Evolutionary conservation across 2,329 filamentous ascomycete species (phyloP).

Genomic region (Sporothrix dimorphospora): DNA sequence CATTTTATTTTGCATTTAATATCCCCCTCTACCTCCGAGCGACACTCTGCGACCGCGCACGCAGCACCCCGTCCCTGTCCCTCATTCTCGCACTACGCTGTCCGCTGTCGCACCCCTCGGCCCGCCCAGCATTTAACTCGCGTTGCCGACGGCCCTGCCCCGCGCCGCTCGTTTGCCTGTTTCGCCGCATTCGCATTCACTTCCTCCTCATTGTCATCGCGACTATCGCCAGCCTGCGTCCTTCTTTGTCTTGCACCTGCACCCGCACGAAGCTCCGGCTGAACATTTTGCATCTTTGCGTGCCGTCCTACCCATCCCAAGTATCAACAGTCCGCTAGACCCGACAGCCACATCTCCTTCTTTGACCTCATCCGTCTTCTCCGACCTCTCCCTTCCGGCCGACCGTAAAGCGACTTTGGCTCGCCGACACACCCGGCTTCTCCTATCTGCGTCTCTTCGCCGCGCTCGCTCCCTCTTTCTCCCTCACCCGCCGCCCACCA

Average conservation of each 20-base stretch:
- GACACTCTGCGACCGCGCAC: neutral
- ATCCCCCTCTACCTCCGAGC: neutral
- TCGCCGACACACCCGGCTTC: neutral
- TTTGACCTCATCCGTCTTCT: neutral
- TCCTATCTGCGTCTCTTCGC: too few species aligned
- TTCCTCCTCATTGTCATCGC: neutral
- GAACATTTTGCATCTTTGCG: neutral
- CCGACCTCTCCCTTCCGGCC: neutral
- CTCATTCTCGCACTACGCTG: neutral
- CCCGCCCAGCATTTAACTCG: neutral
- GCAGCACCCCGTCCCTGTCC: neutral
- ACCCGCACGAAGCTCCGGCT: neutral
- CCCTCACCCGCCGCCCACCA: constrained; percentile 43
- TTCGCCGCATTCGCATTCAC: constrained; percentile 17
- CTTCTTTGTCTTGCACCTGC: neutral
- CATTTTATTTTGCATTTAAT: neutral
- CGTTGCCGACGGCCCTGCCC: neutral
- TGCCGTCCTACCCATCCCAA: too few species aligned
- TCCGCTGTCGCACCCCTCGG: constrained; percentile 10
- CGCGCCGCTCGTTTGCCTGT: neutral
- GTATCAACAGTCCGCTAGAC: neutral
- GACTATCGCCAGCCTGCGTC: neutral
- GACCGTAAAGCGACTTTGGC: neutral
- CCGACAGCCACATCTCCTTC: neutral
- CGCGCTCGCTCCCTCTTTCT: neutral